Conservation (phyloP, 108 stramenopile genomes). For the Discostella pseudostelligera region DNA sequence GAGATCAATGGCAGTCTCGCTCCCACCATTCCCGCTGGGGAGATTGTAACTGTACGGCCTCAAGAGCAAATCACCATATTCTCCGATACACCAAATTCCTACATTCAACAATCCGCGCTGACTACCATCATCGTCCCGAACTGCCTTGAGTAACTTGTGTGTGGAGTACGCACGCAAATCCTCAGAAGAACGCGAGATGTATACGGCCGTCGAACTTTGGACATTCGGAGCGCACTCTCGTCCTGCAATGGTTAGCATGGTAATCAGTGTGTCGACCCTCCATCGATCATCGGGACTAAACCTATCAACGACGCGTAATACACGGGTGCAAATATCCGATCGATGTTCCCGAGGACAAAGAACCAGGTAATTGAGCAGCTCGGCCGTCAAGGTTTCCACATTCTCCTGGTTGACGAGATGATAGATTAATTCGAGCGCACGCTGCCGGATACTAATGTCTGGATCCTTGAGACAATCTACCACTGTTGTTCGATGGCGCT, state of each 20-base stretch:
- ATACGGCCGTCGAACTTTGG: conserved; percentile 73
- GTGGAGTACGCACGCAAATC: conserved; percentile 85
- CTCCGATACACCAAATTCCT: conserved; percentile 96
- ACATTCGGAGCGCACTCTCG: conserved; percentile 79
- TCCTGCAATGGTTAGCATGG: conserved; percentile 96
- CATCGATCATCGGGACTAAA: conserved; percentile 90
- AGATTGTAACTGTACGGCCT: conserved; percentile 73
- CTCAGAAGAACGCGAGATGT: conserved; percentile 75
- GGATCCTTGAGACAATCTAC: conserved; percentile 99
- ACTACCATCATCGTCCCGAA: conserved; percentile 86
- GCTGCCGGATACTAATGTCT: conserved; percentile 97
- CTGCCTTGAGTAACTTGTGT: conserved; percentile 90
- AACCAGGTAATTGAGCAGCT: conserved; percentile 97
- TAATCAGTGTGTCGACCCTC: conserved; percentile 95
- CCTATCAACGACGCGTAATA: conserved; percentile 87
- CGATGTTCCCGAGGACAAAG: conserved; percentile 94
- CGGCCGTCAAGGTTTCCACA: conserved; percentile 86
- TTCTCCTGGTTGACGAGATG: conserved; percentile 93
- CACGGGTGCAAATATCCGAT: conserved; percentile 83
- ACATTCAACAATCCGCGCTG: conserved; percentile 86
- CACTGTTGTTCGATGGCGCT: conserved; percentile 90
- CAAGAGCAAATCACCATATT: conserved; percentile 79
- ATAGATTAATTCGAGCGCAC: conserved; percentile 97
- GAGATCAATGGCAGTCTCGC: conserved; percentile 5
- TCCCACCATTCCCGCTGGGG: conserved; percentile 11